Evolutionary conservation across 139 green algal species (phyloP), one percentile per base, ranked within the genome.

Genomic region (Chlorella sorokiniana): DNA sequence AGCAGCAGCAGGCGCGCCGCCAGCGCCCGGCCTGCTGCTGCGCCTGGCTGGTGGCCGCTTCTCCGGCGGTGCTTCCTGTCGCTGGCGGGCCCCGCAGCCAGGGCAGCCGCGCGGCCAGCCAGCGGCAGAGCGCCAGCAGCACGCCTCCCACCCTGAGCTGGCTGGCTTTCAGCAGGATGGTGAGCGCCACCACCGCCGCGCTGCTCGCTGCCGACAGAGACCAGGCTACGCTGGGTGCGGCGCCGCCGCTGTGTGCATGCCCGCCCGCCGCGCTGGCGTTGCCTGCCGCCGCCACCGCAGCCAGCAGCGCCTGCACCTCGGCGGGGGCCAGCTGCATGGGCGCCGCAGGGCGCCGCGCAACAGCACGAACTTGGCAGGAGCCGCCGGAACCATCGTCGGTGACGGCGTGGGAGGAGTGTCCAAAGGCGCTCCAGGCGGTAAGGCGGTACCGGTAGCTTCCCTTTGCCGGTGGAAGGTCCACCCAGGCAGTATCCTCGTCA

Each of bases 171-270:
- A 79, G 51, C 35, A 79, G 14, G 14, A 79, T 79, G 29, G 73
- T 69, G 2, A 79, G 73, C 0, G 37, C 54, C 37, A 79, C 73
- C 29, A 79, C 37, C 27, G 37, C 35, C 0, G 73, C 54, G 37
- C 73, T 79, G 73, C 73, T 79, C 38, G 73, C 73, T 7, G 73
- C 73, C 23, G 73, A 79, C 73, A 52, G 69, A 6, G 73, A 69
- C 73, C 73, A 79, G 23, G 6, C 40, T 37, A 52, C 63, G 54
- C 73, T 25, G 4, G 16, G 20, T 2, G 54, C 29, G 18, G 23
- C 37, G 20, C 54, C 16, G 5, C 14, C 40, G 44, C 27, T 44
- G 16, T 29, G 31, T 23, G 27, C 51, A 37, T 54, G 73, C 73
- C 54, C 20, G 0, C 27, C 73, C 16, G 54, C 52, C 54, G 69